Base-by-base conservation (phyloP, 306 rosid species). In the Lablab purpureus region DNA sequence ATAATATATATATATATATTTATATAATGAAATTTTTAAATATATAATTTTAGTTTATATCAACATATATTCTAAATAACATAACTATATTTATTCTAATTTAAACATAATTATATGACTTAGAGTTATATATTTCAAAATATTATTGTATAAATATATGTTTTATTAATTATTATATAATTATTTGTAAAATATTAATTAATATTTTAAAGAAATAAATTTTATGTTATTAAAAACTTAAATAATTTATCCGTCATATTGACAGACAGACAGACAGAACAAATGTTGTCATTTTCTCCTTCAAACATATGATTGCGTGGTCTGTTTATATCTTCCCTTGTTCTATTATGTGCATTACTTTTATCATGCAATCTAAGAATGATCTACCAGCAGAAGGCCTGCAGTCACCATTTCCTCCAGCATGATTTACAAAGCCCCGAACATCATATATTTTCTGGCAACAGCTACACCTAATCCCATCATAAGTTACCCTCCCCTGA, bases 171-270 rank as follows among this genome's bases (percentile, higher is more conserved):
- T n/a, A n/a, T n/a, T n/a, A n/a, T n/a, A n/a, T n/a, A n/a, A n/a
- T n/a, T n/a, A n/a, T n/a, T n/a, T n/a, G n/a, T n/a, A n/a, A n/a
- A n/a, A n/a, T n/a, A n/a, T n/a, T n/a, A n/a, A n/a, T n/a, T n/a
- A n/a, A n/a, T n/a, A n/a, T n/a, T n/a, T n/a, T n/a, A n/a, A n/a
- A n/a, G n/a, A n/a, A n/a, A n/a, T n/a, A n/a, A n/a, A n/a, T n/a
- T n/a, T n/a, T n/a, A n/a, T n/a, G n/a, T n/a, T n/a, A n/a, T n/a
- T n/a, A n/a, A n/a, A n/a, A n/a, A n/a, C n/a, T n/a, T n/a, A n/a
- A n/a, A n/a, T n/a, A n/a, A n/a, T n/a, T n/a, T n/a, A n/a, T 21
- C 99, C 99, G 3, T 97, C 99, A 84, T 80, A 83, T 50, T 91
- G 92, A 78, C 98, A 93, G 75, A n/a, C n/a, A n/a, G n/a, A n/a